Evolutionary conservation across 495 filamentous ascomycete genomes (phyloP), one percentile per base, ranked within the genome.

Genomic region (Aspergillus bertholletiae): DNA sequence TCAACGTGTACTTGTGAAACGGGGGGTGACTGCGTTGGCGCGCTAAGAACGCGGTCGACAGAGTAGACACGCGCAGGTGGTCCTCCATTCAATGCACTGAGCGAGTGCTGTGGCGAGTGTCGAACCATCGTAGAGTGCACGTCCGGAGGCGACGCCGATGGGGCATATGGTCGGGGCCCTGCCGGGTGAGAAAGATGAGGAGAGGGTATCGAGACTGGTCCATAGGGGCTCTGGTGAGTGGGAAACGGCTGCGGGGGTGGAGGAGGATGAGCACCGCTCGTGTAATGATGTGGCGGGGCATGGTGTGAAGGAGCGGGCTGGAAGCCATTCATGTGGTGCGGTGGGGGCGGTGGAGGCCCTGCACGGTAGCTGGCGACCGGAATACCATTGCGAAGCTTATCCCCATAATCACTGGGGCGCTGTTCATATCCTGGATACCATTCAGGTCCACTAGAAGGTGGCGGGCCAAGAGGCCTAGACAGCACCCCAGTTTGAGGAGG

Each of bases 141-240:
- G 27, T 76, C 65, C 0, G 78, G 77, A 17, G 71, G 74, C n/a
- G 74, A 76, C 18, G 71, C 71, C 1, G 78, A 80, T 26, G 79
- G 65, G n/a, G 74, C 69, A 46, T 70, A 75, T 23, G 71, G 54
- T 15, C 74, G 73, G 18, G 71, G 64, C n/a, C 58, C 59, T 7
- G 71, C 48, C 7, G 65, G 64, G 21, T 74, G 71, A n/a, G 65
- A 65, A 20, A 63, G 59, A 56, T 67, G 73, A n/a, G 76, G 70
- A 13, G 77, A 76, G 2, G 72, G 66, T 9, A 68, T 67, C 59
- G 66, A 59, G 12, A 68, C 66, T 12, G 63, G 68, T 23, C 67
- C 74, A 58, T 74, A 74, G 0, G 75, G 75, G 51, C 73, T 76
- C 20, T 73, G 72, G 17, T 76, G 74, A 17, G 68, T 51, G 4